Base-by-base conservation (phyloP, 768 basidiomycete genomes). In the Pleurotus djamor region DNA sequence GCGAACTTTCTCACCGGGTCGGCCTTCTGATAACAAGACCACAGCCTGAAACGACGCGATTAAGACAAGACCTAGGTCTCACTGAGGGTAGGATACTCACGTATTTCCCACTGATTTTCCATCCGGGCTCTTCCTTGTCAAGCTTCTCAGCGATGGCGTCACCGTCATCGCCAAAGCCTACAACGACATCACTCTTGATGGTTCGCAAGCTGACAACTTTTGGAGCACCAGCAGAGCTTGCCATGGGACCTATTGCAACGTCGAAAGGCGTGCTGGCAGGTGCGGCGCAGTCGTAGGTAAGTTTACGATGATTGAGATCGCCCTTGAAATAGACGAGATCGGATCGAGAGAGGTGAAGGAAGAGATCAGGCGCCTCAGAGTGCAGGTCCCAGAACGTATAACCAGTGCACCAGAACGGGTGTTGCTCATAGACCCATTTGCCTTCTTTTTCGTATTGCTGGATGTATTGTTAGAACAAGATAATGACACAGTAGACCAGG, bases 71-170 rank as follows among this genome's bases (percentile, higher is more conserved):
- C 21, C 21, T 28, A 28, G 64, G 92, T 92, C 91, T 61, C 3
- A 58, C 50, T 57, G 57, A n/a, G 60, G 2, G 1, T n/a, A 58
- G 5, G 48, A 62, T 13, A 81, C 92, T 76, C 71, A 94, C 94
- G 68, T 94, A 96, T 92, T 96, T 95, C 49, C 94, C 94, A 54
- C 91, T 92, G 67, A 97, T 96, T 78, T 94, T 96, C 96, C 96
- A 98, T 52, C 96, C 96, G 14, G 90, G 86, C 68, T 97, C 94
- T 32, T 83, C 80, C 66, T 89, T 79, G 71, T 96, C 92, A n/a
- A 97, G 78, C 59, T 79, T 81, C 71, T 92, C 89, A 2, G 92
- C 92, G 38, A 85, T 73, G 48, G 76, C 76, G 63, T 92, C 89
- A 3, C 88, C 87, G 9, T 88, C 74, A 6, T 78, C 69, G 37